Evolutionary conservation across 2,329 filamentous ascomycete species (phyloP), one percentile per base, ranked within the genome.

Genomic region (Sphaceloma murrayae): DNA sequence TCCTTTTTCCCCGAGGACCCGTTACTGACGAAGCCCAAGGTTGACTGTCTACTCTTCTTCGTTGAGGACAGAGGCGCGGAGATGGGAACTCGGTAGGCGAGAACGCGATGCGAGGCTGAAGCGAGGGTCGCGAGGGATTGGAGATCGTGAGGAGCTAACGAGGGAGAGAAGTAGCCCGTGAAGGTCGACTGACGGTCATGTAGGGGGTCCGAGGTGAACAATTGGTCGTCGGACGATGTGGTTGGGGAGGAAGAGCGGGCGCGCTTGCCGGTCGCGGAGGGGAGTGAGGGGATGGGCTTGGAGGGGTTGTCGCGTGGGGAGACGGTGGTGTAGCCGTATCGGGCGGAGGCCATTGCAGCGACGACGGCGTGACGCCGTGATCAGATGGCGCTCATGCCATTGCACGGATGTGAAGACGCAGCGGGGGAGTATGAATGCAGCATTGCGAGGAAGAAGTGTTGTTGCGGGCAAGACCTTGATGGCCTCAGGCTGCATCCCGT

Each of bases 371-470:
- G n/a, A n/a, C n/a, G n/a, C n/a, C n/a, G n/a, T n/a, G n/a, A 89
- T 56, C 84, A 89, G 66, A 87, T 88, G 82, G 84, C 89, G 61
- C 66, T 89, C 58, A 88, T 87, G 84, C 66, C 88, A 39, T 72
- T 89, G 10, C 84, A 89, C n/a, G n/a, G n/a, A n/a, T n/a, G n/a
- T n/a, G n/a, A n/a, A n/a, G n/a, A n/a, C n/a, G n/a, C n/a, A n/a
- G n/a, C n/a, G n/a, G n/a, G n/a, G n/a, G n/a, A n/a, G n/a, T n/a
- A n/a, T n/a, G n/a, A n/a, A n/a, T n/a, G n/a, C n/a, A n/a, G n/a
- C n/a, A n/a, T n/a, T n/a, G n/a, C n/a, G n/a, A n/a, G n/a, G n/a
- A n/a, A n/a, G n/a, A n/a, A n/a, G n/a, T n/a, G n/a, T n/a, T n/a
- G n/a, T n/a, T n/a, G n/a, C n/a, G n/a, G n/a, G n/a, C n/a, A n/a